Base-by-base conservation (phyloP, 2,329 filamentous ascomycete species). In the Penicillium concentricum region DNA sequence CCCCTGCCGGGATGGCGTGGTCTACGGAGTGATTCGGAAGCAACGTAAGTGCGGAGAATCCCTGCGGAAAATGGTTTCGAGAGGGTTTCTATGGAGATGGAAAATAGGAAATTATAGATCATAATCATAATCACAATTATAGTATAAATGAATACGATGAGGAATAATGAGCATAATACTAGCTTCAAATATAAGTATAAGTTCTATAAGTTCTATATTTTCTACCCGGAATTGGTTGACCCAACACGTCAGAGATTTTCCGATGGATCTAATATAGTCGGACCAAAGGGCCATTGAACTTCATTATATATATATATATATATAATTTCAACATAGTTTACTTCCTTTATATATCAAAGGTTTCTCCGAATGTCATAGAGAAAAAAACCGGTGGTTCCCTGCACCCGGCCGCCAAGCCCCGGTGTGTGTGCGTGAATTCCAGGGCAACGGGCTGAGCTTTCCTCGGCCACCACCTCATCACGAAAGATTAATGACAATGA, bases 161-260 rank as follows among this genome's bases (percentile, higher is more conserved):
- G 30, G 18, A 22, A 16, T 32, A 45, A 12, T 28, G 16, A 22
- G 30, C 28, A 22, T 32, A 34, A 22, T 22, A 34, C 10, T 46
- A 46, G 18, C 44, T 24, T 34, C 2, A 4, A 34, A 46, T 32
- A 16, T 18, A 22, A 45, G 43, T 22, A 34, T 16, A 39, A 37
- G 32, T 34, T 34, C 9, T 15, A 41, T 24, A 41, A 16, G 12
- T 35, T 24, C 8, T 22, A 16, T 46, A 22, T 45, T 32, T 32
- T 44, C 7, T 18, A 39, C 30, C 20, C 45, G 53, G 53, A 32
- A 32, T 10, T 28, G 53, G 54, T 51, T 44, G 52, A 55, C 45
- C 50, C 34, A 56, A 52, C 63, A 67, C 58, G 64, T 67, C 64
- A 67, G 64, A 67, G 64, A 66, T 67, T 67, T 66, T 58, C 52